Evolutionary conservation across 1,284 basidiomycete species (phyloP), one percentile per base, ranked within the genome.

Genomic region (Cryptococcus neoformans): DNA sequence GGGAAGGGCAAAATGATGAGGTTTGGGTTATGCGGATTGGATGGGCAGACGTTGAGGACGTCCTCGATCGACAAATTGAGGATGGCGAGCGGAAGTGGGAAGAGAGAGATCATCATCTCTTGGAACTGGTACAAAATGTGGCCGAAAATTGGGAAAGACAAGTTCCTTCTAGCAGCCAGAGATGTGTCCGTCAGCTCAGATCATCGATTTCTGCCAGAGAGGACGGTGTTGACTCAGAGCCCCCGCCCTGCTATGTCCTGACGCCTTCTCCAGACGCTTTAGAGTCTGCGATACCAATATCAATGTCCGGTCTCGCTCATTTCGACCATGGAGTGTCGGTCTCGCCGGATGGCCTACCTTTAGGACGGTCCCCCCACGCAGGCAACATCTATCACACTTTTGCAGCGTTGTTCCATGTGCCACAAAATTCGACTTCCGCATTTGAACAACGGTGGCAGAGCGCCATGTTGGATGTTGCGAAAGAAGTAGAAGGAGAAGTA

Each of bases 21-120:
- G 56, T 76, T 3, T 48, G 62, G 12, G 46, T 74, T 4, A 51
- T 73, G 51, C 58, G 73, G 10, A 57, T 75, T 3, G 73, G 62
- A 1, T 76, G 74, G 74, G 64, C 72, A 8, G 73, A 73, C 53
- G 74, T 75, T 5, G 72, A 64, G 4, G 67, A 67, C 51, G 69
- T 76, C 0, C 63, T 76, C 28, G 74, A 74, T 54, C 62, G 67
- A 6, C 59, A 65, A 7, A 52, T 38, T 1, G 56, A 61, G 1
- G 50, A 38, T 3, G 56, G 35, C 12, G 42, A 57, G 44, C 12
- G 36, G 38, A 16, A 21, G 40, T 69, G 68, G 68, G 47, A 50
- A 16, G 60, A 64, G 46, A 48, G 58, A n/a, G 69, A 70, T 49
- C 41, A 56, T 34, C 44, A 49, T 3, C 44, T 71, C 6, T 28